phyloP scores from a whole-genome alignment of 441 rosid genomes.

The Bruguiera hainesii region DNA sequence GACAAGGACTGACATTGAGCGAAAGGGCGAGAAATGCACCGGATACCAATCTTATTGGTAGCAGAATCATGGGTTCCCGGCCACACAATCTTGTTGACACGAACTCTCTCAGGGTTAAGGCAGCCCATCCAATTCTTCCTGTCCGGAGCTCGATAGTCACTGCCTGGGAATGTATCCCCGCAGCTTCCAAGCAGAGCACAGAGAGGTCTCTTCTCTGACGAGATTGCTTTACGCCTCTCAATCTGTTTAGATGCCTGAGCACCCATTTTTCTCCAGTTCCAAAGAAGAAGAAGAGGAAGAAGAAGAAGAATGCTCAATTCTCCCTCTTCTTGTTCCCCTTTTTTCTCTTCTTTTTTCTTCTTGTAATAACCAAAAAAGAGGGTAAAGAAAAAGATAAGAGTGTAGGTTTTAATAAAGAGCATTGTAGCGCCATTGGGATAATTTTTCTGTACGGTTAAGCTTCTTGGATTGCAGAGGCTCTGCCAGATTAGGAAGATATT shows the following conservation, averaged over 20 bases:
- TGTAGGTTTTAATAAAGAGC: conserved; percentile 16
- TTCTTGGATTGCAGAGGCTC: neutral
- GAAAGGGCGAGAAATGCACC: conserved; percentile 64
- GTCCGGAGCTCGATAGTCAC: conserved; percentile 60
- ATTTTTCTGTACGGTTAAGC: conserved; percentile 3
- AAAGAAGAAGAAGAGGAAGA: conserved; percentile 19
- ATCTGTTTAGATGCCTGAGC: conserved; percentile 57
- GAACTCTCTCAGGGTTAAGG: conserved; percentile 55
- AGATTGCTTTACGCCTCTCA: conserved; percentile 45
- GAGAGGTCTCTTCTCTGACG: conserved; percentile 53
- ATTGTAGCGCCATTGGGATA: conserved; percentile 14
- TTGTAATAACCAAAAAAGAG: conserved; percentile 3
- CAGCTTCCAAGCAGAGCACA: conserved; percentile 36
- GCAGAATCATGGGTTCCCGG: conserved; percentile 98
- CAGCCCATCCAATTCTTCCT: conserved; percentile 78
- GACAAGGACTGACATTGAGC: conserved; percentile 85
- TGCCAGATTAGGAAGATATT: neutral
- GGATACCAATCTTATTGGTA: conserved; percentile 79
- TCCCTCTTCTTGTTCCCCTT: conserved; percentile 14
- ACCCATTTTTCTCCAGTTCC: conserved; percentile 47
- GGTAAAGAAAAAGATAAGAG: conserved; percentile 1
- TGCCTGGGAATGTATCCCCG: conserved; percentile 58
- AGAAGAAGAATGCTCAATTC: too few relatives aligned
- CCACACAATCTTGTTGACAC: conserved; percentile 73
- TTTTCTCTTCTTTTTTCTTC: conserved; percentile 2